Conservation (phyloP, 345 rosid genomes). For the Salix dunnii region DNA sequence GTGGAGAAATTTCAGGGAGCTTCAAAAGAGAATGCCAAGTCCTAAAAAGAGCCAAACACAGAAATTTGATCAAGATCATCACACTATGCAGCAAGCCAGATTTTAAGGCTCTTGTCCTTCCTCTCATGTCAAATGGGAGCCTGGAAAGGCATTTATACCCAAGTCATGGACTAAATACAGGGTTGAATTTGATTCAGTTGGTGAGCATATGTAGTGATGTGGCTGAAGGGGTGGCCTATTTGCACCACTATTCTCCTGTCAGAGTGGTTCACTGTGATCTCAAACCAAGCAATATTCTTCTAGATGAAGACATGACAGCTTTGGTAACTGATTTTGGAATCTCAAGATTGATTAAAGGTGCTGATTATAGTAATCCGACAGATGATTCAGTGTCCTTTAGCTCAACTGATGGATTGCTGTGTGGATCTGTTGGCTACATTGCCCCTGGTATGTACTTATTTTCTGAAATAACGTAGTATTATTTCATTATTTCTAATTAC, state of each 20-base stretch:
- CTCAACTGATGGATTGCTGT: conserved; percentile 69
- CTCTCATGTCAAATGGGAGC: conserved; percentile 86
- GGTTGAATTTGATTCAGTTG: conserved; percentile 60
- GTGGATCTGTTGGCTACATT: conserved; percentile 90
- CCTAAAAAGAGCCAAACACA: conserved; percentile 70
- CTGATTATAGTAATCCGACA: conserved; percentile 30
- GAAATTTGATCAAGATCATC: conserved; percentile 78
- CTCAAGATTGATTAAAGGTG: conserved; percentile 52
- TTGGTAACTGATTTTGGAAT: conserved; percentile 90
- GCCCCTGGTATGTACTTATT: conserved; percentile 66
- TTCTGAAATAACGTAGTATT: background rate
- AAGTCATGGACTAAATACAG: conserved; percentile 27
- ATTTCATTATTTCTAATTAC: background rate
- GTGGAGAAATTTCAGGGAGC: conserved; percentile 48
- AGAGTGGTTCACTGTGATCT: conserved; percentile 94
- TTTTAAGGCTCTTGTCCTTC: conserved; percentile 84
- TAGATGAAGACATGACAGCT: conserved; percentile 83
- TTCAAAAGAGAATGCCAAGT: conserved; percentile 84
- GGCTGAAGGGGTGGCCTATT: conserved; percentile 78
- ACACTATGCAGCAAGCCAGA: conserved; percentile 82
- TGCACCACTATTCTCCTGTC: conserved; percentile 79
- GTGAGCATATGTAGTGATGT: conserved; percentile 75
- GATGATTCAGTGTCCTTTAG: conserved; percentile 53
- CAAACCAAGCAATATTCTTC: conserved; percentile 91
- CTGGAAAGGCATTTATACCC: conserved; percentile 72